These are phyloP conservation scores for Pythium monospermum DNA, from an alignment of 352 stramenopile genomes.

Conservation along the genomic window DNA sequence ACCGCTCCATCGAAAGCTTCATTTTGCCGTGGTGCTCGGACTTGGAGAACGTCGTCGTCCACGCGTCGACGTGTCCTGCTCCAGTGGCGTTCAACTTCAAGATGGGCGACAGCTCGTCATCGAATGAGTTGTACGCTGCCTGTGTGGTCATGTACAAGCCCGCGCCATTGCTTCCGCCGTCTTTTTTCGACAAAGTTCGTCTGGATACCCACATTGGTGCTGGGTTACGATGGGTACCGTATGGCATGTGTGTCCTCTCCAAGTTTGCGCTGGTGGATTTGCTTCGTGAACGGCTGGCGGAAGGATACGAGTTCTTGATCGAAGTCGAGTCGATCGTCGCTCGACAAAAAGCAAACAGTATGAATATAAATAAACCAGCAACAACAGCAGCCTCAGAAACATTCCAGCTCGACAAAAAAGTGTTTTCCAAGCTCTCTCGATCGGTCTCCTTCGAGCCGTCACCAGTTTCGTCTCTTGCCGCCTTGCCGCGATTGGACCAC, in stretches of 20 bases:
- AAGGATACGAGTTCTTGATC: slow-evolving; percentile 80
- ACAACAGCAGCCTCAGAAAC: slow-evolving; percentile 7
- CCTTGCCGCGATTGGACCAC: slow-evolving; percentile 54
- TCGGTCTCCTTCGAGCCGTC: slow-evolving; percentile 53
- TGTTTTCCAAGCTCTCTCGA: slow-evolving; percentile 70
- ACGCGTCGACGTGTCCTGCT: slow-evolving; percentile 22
- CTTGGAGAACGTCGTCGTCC: slow-evolving; percentile 21
- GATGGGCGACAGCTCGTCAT: slow-evolving; percentile 70
- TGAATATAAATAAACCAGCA: slow-evolving; percentile 5
- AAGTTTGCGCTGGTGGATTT: slow-evolving; percentile 79
- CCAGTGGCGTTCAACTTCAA: slow-evolving; percentile 41
- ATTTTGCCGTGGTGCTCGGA: slow-evolving; percentile 32
- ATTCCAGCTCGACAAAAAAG: slow-evolving; percentile 77
- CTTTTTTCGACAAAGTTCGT: slow-evolving; percentile 51
- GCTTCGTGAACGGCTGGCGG: slow-evolving; percentile 68
- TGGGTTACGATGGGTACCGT: slow-evolving; percentile 58
- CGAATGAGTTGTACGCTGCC: slow-evolving; percentile 67
- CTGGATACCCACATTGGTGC: slow-evolving; percentile 38
- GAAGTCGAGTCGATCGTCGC: slow-evolving; percentile 51
- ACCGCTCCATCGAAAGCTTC: slow-evolving; percentile 30
- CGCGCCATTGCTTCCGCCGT: slow-evolving; percentile 47
- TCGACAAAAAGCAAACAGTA: slow-evolving; percentile 22
- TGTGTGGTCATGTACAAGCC: slow-evolving; percentile 81
- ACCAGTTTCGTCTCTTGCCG: not conserved
- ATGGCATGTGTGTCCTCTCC: slow-evolving; percentile 77